Percentiles rank a stretch among this genome's conserved stretches.
Conservation (phyloP, 139 green algal species). For the Asterochloris erici region DNA sequence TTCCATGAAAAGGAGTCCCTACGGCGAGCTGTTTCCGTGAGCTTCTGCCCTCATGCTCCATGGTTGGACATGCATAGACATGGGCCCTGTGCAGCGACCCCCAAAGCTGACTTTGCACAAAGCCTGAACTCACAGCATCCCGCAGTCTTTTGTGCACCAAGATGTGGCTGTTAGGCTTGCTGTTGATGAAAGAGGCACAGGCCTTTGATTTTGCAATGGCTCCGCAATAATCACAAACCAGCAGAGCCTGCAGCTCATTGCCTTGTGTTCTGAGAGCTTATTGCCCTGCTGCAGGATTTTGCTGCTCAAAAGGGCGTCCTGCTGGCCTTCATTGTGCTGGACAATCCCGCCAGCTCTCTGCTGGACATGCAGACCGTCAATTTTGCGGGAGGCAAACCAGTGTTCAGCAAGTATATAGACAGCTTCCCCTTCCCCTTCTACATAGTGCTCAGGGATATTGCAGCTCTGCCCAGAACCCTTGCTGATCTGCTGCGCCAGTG, state of each 20-base stretch:
- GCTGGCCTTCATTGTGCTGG: conserved; percentile 88
- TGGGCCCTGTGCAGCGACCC: too few relatives aligned
- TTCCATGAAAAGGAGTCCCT: conserved; percentile 96
- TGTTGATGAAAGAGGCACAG: too few relatives aligned
- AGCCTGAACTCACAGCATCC: too few relatives aligned
- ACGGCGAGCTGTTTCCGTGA: conserved; percentile 45
- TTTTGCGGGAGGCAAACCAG: conserved; percentile 84
- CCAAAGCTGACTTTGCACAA: too few relatives aligned
- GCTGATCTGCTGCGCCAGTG: conserved; percentile 93
- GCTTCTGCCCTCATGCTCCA: conserved; percentile 10
- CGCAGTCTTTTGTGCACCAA: too few relatives aligned
- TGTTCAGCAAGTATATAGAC: conserved; percentile 95
- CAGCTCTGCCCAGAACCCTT: conserved; percentile 79
- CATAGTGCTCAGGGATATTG: conserved; percentile 89
- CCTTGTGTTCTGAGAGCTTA: too few relatives aligned
- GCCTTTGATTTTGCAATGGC: too few relatives aligned
- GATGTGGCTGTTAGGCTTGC: too few relatives aligned
- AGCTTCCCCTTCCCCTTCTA: conserved; percentile 98
- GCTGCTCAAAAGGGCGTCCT: conserved; percentile 69
- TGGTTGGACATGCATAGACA: too few relatives aligned
- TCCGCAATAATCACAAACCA: too few relatives aligned
- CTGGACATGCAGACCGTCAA: conserved; percentile 90
- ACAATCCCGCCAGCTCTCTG: conserved; percentile 67
- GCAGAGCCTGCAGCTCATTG: too few relatives aligned
- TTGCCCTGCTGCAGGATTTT: conserved; percentile 25